Base-by-base conservation (phyloP, 768 basidiomycete species). In the Suillus cothurnatus region DNA sequence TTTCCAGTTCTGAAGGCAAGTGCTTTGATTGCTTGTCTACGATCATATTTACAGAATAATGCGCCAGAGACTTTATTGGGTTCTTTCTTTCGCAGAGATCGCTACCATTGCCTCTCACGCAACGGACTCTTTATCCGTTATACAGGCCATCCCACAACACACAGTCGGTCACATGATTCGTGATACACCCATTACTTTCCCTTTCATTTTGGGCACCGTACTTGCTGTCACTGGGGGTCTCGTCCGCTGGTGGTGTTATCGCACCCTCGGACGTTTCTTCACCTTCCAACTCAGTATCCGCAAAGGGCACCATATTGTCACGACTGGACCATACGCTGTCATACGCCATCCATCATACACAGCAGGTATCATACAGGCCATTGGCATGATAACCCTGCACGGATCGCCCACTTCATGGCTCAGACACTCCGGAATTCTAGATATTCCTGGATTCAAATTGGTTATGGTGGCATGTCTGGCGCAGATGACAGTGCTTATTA, bases 331-430 rank as follows among this genome's bases (percentile, higher is more conserved):
- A 1, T 83, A 83, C 62, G 71, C 79, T 23, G 77, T 77, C 74
- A 79, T 81, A 8, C 77, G 82, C 49, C 82, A 83, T 66, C 82
- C 81, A 38, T 78, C 79, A 68, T 83, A 83, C 66, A 76, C 78
- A 17, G 80, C 78, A 28, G 73, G 26, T 17, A 31, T 60, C 0
- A 36, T 74, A 12, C 53, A 38, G 21, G 11, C 61, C n/a, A 28
- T n/a, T 4, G 68, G 69, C 23, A 19, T 66, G 1, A 34, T 49
- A 23, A 55, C 63, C 5, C 32, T 60, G 28, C 41, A 58, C 45
- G 61, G 67, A 39, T 28, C 52, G n/a, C 56, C n/a, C 19, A 62
- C 61, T 21, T 70, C 69, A 34, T 64, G 53, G 57, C 56, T 53
- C 38, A 61, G 49, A 26, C 14, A 26, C 34, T 57, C 56, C 4